Base-by-base conservation (phyloP, 768 basidiomycete species). In the Trametes meyenii region DNA sequence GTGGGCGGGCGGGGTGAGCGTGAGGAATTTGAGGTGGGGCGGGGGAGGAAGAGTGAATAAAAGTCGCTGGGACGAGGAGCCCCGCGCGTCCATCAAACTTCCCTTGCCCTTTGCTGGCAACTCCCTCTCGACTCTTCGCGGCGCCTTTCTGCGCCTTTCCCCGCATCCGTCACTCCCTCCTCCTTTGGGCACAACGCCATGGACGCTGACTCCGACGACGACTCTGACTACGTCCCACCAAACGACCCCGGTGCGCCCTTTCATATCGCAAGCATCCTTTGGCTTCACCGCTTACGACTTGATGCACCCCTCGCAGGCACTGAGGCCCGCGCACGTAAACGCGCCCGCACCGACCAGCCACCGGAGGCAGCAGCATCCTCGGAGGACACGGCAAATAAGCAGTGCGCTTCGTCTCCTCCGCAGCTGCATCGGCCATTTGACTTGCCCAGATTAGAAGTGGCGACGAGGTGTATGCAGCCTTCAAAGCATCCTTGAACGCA, bases 161-260 rank as follows among this genome's bases (percentile, higher is more conserved):
- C 38, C 54, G 26, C 60, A 23, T 50, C 57, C 62, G 55, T 53
- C 53, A 44, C 57, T 26, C 13, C 45, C 36, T 19, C 44, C 16
- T 48, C 26, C 11, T 51, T 54, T 46, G 42, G 45, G 3, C 26
- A 40, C 36, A 58, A 63, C 36, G 67, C 50, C 61, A 65, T 68
- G 55, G 70, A 79, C 58, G 83, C 83, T 3, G 88, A 88, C 67
- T 86, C 85, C 23, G 88, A 88, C 67, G 83, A 87, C 61, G 87
- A 88, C 66, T 78, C 77, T n/a, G 90, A 92, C 71, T 91, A 88
- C 57, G 77, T 85, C 17, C 90, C 88, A 19, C 76, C 78, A 21
- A 74, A 67, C 24, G 75, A 81, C n/a, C 74, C 74, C 63, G 77
- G 75, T 82, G 62, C 56, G 55, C 56, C 23, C 5, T 23, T 26